Evolutionary conservation across 176 grass and related monocot species (phyloP).

Genomic region (Eragrostis curvula): DNA sequence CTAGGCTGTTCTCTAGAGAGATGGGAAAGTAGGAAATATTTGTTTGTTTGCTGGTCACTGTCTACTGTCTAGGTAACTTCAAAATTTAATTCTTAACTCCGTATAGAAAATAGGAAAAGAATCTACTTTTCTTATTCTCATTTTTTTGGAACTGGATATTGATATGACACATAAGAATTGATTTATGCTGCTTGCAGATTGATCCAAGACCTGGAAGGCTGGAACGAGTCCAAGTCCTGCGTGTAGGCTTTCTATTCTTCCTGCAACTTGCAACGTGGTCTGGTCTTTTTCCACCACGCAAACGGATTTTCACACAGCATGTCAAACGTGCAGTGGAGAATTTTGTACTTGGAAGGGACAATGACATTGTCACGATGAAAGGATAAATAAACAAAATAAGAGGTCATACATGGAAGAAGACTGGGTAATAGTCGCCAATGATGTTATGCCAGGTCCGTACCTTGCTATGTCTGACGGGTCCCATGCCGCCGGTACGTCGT

Average conservation of each 20-base stretch:
- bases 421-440: not conserved
- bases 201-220: conserved; percentile 22
- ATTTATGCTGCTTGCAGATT: not conserved
- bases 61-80: not conserved
- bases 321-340: conserved; percentile 5
- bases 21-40: not conserved
- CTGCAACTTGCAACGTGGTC: conserved; percentile 4
- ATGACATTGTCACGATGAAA: not conserved
- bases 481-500: conserved; percentile 63
- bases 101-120: not conserved
- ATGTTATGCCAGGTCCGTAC: conserved; percentile 31
- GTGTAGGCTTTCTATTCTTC: not conserved
- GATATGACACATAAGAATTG: not conserved
- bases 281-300: conserved; percentile 31
- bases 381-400: not conserved
- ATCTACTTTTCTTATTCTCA: not conserved
- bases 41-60: not conserved
- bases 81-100: not conserved
- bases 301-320: conserved; percentile 26
- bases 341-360: not conserved
- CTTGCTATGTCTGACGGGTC: conserved; percentile 71
- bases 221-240: conserved; percentile 35
- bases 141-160: not conserved
- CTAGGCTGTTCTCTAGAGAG: not conserved
- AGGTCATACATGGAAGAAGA: not conserved